These are phyloP conservation scores for Fusarium compactum DNA, from an alignment of 2,329 filamentous ascomycete species.

Conservation along the genomic window DNA sequence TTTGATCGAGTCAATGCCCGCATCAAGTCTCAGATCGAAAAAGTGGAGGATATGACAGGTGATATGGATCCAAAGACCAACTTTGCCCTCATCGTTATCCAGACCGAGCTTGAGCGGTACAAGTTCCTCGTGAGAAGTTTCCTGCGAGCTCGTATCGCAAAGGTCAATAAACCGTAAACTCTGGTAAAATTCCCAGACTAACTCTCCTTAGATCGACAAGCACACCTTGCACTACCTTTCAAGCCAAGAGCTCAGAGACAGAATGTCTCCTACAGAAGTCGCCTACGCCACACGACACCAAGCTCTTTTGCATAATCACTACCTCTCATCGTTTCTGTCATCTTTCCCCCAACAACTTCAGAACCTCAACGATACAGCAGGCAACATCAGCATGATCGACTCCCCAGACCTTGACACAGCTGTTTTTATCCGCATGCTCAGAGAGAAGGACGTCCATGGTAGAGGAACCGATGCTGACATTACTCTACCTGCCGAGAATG, in stretches of 20 bases:
- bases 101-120: slow-evolving; percentile 94
- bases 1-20: slow-evolving; percentile 85
- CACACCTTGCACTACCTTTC: slow-evolving; percentile 80
- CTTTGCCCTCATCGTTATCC: slow-evolving; percentile 92
- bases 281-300: slow-evolving; percentile 89
- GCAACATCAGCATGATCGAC: slow-evolving; percentile 93
- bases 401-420: slow-evolving; percentile 83
- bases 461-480: slow-evolving; percentile 74
- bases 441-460: slow-evolving; percentile 68
- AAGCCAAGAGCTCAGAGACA: slow-evolving; percentile 63
- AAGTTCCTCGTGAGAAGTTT: slow-evolving; percentile 91
- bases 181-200: background rate
- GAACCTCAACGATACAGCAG: slow-evolving; percentile 89
- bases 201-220: slow-evolving; percentile 74
- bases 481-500: slow-evolving; percentile 67
- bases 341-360: slow-evolving; percentile 84
- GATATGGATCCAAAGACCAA: slow-evolving; percentile 92
- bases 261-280: slow-evolving; percentile 82
- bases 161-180: slow-evolving; percentile 65
- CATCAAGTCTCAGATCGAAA: slow-evolving; percentile 76
- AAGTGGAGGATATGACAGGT: slow-evolving; percentile 81
- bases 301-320: slow-evolving; percentile 85
- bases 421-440: slow-evolving; percentile 83
- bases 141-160: slow-evolving; percentile 85
- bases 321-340: slow-evolving; percentile 83